A percentile compares a stretch with the other conserved stretches of the same genome.
phyloP scores from a whole-genome alignment of 2,329 filamentous ascomycete species.

The Bimuria novae-zelandiae region DNA sequence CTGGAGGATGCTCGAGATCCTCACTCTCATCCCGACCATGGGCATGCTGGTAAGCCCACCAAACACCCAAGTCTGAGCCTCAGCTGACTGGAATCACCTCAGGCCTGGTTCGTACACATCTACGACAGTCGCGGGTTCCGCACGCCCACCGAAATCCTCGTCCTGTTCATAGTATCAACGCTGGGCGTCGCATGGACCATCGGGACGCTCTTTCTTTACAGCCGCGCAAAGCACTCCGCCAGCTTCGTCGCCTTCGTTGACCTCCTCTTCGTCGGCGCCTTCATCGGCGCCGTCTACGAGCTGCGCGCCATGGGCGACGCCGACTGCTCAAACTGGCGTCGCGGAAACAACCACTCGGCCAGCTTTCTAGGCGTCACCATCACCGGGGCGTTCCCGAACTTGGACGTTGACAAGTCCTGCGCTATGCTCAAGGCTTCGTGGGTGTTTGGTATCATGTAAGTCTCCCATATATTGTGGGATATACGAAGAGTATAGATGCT shows the following conservation, averaged over 20 bases:
- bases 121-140: constrained; percentile 62
- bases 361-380: constrained; percentile 64
- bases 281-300: constrained; percentile 64
- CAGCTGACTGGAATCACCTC: background rate
- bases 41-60: constrained; percentile 54
- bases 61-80: background rate
- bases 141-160: constrained; percentile 64
- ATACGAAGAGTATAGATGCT: background rate
- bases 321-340: constrained; percentile 68
- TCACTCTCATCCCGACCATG: constrained; percentile 65
- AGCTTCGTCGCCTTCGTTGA: constrained; percentile 66
- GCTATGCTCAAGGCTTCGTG: constrained; percentile 90
- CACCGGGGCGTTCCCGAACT: constrained; percentile 52
- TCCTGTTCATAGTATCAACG: constrained; percentile 68
- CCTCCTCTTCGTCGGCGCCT: constrained; percentile 65
- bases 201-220: constrained; percentile 64
- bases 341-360: constrained; percentile 56
- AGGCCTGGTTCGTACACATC: constrained; percentile 63
- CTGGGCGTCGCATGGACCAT: constrained; percentile 65
- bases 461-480: constrained; percentile 5
- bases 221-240: constrained; percentile 62
- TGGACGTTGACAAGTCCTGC: constrained; percentile 74
- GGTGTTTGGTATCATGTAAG: constrained; percentile 85
- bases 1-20: constrained; percentile 64
- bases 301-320: constrained; percentile 62